These are phyloP conservation scores for Candida freyschussii DNA, from an alignment of 1,139 yeast species.

Conservation along the genomic window DNA sequence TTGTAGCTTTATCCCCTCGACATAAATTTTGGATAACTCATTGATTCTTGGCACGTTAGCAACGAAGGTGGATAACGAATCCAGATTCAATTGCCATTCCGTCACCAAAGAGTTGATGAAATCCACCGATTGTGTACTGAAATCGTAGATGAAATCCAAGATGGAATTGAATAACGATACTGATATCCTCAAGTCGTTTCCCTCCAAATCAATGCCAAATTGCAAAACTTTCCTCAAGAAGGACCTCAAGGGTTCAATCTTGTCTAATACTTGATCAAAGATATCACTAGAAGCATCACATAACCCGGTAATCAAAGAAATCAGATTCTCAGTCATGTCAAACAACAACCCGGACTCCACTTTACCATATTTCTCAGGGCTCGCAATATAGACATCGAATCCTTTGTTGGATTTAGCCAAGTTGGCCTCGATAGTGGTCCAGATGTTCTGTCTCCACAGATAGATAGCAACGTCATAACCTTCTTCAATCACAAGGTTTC, in stretches of 20 bases:
- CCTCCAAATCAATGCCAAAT: constrained; percentile 24
- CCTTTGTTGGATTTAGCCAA: constrained; percentile 47
- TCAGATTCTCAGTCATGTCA: constrained; percentile 68
- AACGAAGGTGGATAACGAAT: constrained; percentile 10
- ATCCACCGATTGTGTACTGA: constrained; percentile 58
- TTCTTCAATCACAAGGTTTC: constrained; percentile 79
- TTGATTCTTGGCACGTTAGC: constrained; percentile 29
- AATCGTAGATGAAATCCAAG: constrained; percentile 60
- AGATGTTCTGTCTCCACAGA: constrained; percentile 74
- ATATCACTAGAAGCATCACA: constrained; percentile 62
- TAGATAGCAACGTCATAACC: constrained; percentile 79
- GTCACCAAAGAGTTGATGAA: constrained; percentile 31
- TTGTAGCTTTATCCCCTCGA: constrained; percentile 60
- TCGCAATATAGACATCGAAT: constrained; percentile 35
- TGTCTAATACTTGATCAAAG: constrained; percentile 44
- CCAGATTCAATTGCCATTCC: constrained; percentile 17
- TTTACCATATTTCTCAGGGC: constrained; percentile 34
- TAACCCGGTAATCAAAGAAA: constrained; percentile 64
- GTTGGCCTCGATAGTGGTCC: constrained; percentile 53
- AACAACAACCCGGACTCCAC: constrained; percentile 45
- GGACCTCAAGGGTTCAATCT: constrained; percentile 32
- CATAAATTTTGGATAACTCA: constrained; percentile 44
- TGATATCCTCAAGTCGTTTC: constrained; percentile 33
- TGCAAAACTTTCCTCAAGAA: constrained; percentile 42
- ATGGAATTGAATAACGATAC: constrained; percentile 45